Percentiles rank a stretch among this genome's conserved stretches.
Conservation (phyloP, 108 stramenopile species). For the Skeletonema grethae region DNA sequence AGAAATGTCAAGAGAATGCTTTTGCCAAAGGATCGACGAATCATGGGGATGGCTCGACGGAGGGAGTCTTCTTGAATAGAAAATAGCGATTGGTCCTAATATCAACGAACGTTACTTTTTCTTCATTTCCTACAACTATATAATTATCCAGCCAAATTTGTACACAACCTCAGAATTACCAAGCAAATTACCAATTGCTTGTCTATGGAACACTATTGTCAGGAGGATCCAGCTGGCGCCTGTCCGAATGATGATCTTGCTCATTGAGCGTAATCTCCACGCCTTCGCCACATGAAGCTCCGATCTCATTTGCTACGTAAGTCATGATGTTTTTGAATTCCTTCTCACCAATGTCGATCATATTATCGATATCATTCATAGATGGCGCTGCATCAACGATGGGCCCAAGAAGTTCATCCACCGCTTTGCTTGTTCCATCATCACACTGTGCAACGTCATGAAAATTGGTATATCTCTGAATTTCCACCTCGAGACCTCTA, state of each 20-base stretch:
- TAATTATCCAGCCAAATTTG: neutral
- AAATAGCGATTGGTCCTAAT: neutral
- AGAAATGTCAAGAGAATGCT: conserved; percentile 6
- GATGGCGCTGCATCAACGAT: neutral
- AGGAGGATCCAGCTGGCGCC: neutral
- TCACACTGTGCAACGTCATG: neutral
- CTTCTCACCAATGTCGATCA: neutral
- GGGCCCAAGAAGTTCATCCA: neutral
- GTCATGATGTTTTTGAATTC: neutral
- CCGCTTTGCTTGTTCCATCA: neutral
- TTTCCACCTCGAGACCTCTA: conserved; percentile 11
- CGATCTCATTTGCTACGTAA: neutral
- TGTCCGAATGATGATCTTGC: neutral
- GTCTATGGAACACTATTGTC: neutral
- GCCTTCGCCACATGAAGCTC: neutral
- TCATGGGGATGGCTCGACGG: conserved; percentile 34
- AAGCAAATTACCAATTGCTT: neutral
- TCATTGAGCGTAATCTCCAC: neutral
- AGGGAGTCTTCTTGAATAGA: neutral
- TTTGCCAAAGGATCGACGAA: conserved; percentile 11
- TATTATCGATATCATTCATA: neutral
- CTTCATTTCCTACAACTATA: neutral
- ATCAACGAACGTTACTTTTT: neutral
- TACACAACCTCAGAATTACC: neutral
- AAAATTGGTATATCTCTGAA: conserved; percentile 6